Base-by-base conservation (phyloP, 768 basidiomycete species). In the Pilatotrama ljubarskyi region DNA sequence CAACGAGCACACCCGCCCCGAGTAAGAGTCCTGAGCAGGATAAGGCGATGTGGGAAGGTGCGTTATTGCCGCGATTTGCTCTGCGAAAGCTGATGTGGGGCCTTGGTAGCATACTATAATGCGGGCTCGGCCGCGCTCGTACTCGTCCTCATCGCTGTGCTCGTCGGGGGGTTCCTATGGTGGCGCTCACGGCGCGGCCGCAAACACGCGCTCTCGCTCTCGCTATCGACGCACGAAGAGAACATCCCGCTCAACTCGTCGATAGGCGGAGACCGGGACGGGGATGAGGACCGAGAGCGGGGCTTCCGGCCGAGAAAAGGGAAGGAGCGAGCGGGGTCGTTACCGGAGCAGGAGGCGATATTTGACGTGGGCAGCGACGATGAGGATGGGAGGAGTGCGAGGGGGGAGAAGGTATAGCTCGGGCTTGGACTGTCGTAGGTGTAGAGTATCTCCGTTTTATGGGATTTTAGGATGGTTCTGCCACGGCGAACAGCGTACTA, bases 11-110 rank as follows among this genome's bases (percentile, higher is more conserved):
- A 0, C 69, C 72, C 2, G 75, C 78, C 8, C 69, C 74, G 20
- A 80, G 76, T 5, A 88, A 90, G 72, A 84, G 87, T 5, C 83
- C 90, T 0, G 82, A 91, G 70, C 86, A 92, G 67, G 86, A 88
- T 55, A 86, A 90, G 68, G 90, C 93, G 3, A 90, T 89, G 79
- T 95, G 94, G 94, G 91, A 95, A 76, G 91, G 93, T 92, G 64
- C 56, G 80, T 70, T n/a, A n/a, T n/a, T n/a, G n/a, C n/a, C n/a
- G n/a, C n/a, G n/a, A n/a, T n/a, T n/a, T n/a, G n/a, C n/a, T n/a
- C n/a, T n/a, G n/a, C n/a, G n/a, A n/a, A n/a, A 11, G 24, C 22
- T 20, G 2, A 25, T 14, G 7, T 25, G 43, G 11, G 22, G 5
- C 11, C 14, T 10, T 9, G 24, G 29, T 48, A 93, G 95, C 93